A percentile compares a stretch with the other conserved stretches of the same genome.
These are phyloP conservation scores for Lagenidium sp. DNA, from an alignment of 352 stramenopile species.

Conservation along the genomic window DNA sequence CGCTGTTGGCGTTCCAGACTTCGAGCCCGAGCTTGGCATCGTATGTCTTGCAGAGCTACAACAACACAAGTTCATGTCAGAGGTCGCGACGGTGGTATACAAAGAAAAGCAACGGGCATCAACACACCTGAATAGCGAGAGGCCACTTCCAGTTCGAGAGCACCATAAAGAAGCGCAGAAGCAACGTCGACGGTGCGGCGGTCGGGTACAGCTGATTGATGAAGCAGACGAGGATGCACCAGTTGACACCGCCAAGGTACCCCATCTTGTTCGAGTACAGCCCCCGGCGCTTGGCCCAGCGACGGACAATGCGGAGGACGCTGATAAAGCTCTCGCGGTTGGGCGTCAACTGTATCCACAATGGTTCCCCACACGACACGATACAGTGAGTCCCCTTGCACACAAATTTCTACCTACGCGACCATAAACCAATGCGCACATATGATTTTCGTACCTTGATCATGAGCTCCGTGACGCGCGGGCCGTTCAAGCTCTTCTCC, in stretches of 20 bases:
- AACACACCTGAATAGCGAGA: conserved; percentile 76
- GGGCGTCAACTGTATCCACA: conserved; percentile 40
- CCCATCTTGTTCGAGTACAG: conserved; percentile 99
- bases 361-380: conserved; percentile 1
- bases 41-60: conserved; percentile 75
- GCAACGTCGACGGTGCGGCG: conserved; percentile 70
- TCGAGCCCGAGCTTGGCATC: conserved; percentile 81
- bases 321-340: conserved; percentile 85
- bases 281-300: conserved; percentile 88
- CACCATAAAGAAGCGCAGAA: conserved; percentile 89
- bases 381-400: neutral
- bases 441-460: conserved; percentile 46
- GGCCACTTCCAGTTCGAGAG: conserved; percentile 89
- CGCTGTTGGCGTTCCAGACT: conserved; percentile 84
- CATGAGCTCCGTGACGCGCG: conserved; percentile 88
- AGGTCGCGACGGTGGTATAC: neutral
- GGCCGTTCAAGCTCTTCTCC: conserved; percentile 87
- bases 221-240: conserved; percentile 96
- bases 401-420: neutral
- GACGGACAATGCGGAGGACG: conserved; percentile 79
- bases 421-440: neutral
- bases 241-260: conserved; percentile 99
- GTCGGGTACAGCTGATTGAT: conserved; percentile 91
- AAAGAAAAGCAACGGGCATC: neutral
- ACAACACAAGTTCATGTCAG: no score